Evolutionary conservation across 306 rosid species (phyloP), one percentile per base, ranked within the genome.

Genomic region (Gillenia trifoliata): DNA sequence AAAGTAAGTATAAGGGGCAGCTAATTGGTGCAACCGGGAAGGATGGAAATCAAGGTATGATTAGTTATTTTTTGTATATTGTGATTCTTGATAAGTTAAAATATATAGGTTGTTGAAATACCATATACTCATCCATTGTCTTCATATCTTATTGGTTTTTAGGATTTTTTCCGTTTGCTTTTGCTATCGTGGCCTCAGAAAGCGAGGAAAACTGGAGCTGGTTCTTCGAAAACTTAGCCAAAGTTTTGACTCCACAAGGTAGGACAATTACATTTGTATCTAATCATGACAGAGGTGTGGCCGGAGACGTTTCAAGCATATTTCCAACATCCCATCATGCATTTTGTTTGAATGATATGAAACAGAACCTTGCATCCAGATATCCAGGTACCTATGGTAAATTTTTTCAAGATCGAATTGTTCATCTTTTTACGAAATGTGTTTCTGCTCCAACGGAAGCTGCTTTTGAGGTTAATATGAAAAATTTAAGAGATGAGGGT

Each of bases 1-100:
- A 64, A 64, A 34, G 19, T 11, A 64, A 64, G 49, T 36, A 64
- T 36, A n/a, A 10, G 28, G 69, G 69, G 17, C 38, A 64, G 43
- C 22, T 64, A 33, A 64, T 64, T 33, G 29, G 69, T 64, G 69
- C 69, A 34, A 34, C 30, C 8, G 69, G 49, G 49, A 64, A n/a
- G 22, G 49, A 64, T n/a, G 69, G 69, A 64, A 64, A 64, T 64
- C 49, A 64, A 64, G 69, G 69, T 64, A 64, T 36, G 22, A 17
- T 63, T 30, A 36, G 40, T 36, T 36, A 0, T 36, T 36, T 36
- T 36, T 36, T 36, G 40, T 36, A 36, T 36, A 8, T 36, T 36
- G 40, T 36, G 11, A 36, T 8, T 36, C 11, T 36, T 36, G 40
- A 11, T 36, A 36, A 36, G 40, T 36, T 8, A 8, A 36, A 36